phyloP scores from a whole-genome alignment of 805 yeast genomes.

The Schizosaccharomyces japonicus region DNA sequence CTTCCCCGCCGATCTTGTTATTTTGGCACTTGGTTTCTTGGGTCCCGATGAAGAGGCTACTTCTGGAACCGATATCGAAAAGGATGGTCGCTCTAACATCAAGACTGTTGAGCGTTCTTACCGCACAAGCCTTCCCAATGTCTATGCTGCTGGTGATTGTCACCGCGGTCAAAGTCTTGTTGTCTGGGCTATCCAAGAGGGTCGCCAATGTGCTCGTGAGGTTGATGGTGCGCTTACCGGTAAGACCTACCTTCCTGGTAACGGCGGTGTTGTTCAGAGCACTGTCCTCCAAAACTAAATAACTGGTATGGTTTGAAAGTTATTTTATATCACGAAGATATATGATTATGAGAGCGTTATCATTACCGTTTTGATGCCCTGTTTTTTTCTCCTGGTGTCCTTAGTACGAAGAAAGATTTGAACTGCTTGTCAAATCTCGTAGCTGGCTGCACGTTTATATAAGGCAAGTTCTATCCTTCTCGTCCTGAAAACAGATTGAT shows the following conservation, averaged over 20 bases:
- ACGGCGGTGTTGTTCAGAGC: constrained; percentile 75
- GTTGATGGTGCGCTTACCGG: constrained; percentile 67
- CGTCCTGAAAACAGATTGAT: too few species aligned
- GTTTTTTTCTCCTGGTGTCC: too few species aligned
- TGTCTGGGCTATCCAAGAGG: constrained; percentile 99
- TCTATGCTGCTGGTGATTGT: constrained; percentile 94
- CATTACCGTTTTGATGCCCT: too few species aligned
- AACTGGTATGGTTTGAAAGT: not conserved
- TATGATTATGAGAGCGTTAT: too few species aligned
- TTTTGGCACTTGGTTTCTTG: constrained; percentile 89
- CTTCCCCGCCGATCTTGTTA: constrained; percentile 83
- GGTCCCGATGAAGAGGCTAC: constrained; percentile 54
- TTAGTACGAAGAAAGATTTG: too few species aligned
- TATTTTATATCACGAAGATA: not conserved
- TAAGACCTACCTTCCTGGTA: constrained; percentile 65
- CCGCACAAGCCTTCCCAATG: constrained; percentile 21
- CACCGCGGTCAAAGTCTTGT: constrained; percentile 95
- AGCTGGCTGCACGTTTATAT: too few species aligned
- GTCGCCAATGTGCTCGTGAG: constrained; percentile 92
- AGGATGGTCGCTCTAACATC: constrained; percentile 71
- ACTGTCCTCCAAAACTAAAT: not conserved
- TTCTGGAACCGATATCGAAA: constrained; percentile 36
- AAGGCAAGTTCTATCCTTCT: too few species aligned
- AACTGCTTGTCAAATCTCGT: too few species aligned
- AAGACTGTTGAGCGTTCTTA: constrained; percentile 27